Evolutionary conservation across 139 green algal genomes (phyloP).

Genomic region (Zygnema circumcarinatum): DNA sequence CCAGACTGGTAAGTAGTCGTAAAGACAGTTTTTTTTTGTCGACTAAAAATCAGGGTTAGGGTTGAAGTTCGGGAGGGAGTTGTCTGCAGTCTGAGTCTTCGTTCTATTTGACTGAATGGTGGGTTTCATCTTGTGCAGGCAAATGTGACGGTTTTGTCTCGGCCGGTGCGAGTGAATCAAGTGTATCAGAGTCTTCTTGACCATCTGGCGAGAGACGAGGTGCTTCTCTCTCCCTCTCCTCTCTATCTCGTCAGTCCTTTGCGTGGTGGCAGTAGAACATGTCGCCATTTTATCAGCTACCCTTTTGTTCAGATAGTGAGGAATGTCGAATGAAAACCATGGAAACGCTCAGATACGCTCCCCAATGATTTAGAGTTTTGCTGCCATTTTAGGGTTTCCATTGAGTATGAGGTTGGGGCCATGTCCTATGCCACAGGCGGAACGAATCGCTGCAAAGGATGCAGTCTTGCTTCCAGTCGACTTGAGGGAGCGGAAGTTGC

Average conservation of each 20-base stretch:
- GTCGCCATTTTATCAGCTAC: too few species aligned
- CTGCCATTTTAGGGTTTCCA: too few species aligned
- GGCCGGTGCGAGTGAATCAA: conserved; percentile 38
- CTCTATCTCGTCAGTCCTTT: too few species aligned
- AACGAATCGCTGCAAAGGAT: background rate
- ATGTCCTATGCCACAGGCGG: too few species aligned
- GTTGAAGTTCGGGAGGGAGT: background rate
- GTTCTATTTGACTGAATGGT: background rate
- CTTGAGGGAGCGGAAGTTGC: background rate
- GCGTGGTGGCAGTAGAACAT: too few species aligned
- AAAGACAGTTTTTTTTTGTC: too few species aligned
- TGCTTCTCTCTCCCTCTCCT: conserved; percentile 5
- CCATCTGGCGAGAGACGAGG: conserved; percentile 18
- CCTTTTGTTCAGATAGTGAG: too few species aligned
- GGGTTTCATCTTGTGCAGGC: background rate
- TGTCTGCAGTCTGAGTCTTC: background rate
- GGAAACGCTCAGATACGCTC: too few species aligned
- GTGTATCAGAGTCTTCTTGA: conserved; percentile 26
- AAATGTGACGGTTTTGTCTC: conserved; percentile 30
- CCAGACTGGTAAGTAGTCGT: conserved; percentile 26
- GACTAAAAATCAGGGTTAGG: background rate
- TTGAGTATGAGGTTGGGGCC: too few species aligned
- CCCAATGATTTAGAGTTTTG: too few species aligned
- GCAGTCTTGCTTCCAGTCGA: background rate
- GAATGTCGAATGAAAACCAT: too few species aligned